phyloP scores from a whole-genome alignment of 2,329 filamentous ascomycete species.

The Colletotrichum sp. region DNA sequence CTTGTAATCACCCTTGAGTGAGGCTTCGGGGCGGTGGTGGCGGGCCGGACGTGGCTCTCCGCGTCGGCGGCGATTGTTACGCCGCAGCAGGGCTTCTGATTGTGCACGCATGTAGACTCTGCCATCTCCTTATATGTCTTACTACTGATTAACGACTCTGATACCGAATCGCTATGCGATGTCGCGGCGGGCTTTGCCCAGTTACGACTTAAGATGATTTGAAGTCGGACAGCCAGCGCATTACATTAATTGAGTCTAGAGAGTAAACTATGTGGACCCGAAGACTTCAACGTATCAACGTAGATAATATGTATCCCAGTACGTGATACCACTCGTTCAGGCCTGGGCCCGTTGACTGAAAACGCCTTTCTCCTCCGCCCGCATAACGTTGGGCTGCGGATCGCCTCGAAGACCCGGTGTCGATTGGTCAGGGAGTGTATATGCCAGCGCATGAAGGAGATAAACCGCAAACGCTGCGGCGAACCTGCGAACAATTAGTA shows the following conservation, averaged over 20 bases:
- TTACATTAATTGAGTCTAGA: background rate
- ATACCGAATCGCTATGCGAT: background rate
- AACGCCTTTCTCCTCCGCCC: background rate
- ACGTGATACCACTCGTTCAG: background rate
- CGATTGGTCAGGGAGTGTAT: background rate
- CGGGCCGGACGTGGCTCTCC: background rate
- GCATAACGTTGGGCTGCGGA: background rate
- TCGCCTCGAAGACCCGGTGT: background rate
- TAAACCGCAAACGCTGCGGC: background rate
- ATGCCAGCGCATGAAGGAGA: background rate
- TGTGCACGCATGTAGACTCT: background rate
- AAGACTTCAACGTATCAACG: background rate
- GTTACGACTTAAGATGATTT: background rate
- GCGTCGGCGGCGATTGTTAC: background rate
- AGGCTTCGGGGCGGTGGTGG: background rate
- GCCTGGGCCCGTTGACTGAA: background rate
- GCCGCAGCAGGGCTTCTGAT: background rate
- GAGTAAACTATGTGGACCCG: background rate
- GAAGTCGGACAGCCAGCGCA: background rate
- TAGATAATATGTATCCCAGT: background rate
- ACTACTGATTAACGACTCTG: background rate
- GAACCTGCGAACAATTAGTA: background rate
- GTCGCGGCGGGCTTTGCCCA: background rate
- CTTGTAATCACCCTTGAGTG: background rate
- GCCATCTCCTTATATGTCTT: background rate